Conservation (phyloP, 352 stramenopile genomes). For the Pythium aristosporum region DNA sequence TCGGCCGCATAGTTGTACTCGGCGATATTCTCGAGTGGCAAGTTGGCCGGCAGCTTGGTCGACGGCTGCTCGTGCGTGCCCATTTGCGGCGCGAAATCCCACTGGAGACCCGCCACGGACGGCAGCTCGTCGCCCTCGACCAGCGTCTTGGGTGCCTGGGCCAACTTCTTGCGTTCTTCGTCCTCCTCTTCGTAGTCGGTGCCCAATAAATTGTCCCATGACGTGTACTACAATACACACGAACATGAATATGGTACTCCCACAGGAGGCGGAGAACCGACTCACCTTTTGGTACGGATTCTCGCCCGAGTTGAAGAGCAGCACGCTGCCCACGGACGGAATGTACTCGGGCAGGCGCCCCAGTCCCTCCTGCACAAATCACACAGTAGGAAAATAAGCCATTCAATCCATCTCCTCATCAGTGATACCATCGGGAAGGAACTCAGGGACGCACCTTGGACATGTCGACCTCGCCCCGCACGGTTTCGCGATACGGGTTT, state of each 20-base stretch:
- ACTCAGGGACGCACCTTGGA: slow-evolving; percentile 39
- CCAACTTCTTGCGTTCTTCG: slow-evolving; percentile 81
- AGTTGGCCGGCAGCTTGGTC: slow-evolving; percentile 71
- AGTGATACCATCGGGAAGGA: not conserved
- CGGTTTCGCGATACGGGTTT: slow-evolving; percentile 73
- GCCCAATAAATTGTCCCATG: slow-evolving; percentile 84
- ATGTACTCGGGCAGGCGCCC: slow-evolving; percentile 80
- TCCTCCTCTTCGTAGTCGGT: slow-evolving; percentile 88
- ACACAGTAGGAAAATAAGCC: slow-evolving; percentile 3
- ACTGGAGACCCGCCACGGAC: slow-evolving; percentile 67
- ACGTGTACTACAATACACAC: slow-evolving; percentile 66
- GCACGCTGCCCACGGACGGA: slow-evolving; percentile 71
- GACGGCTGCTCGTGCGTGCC: slow-evolving; percentile 68
- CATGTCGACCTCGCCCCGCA: slow-evolving; percentile 79
- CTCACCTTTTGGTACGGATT: slow-evolving; percentile 85
- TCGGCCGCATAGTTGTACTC: slow-evolving; percentile 79
- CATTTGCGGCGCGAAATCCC: slow-evolving; percentile 75
- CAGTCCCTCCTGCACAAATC: slow-evolving; percentile 54
- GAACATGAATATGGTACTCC: not conserved
- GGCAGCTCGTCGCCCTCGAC: slow-evolving; percentile 81
- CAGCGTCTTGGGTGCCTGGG: slow-evolving; percentile 73
- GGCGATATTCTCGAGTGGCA: slow-evolving; percentile 78
- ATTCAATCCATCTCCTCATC: not conserved
- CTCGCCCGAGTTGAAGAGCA: slow-evolving; percentile 88
- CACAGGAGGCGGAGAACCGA: not conserved